Evolutionary conservation across 805 yeast species (phyloP).

Genomic region (Kazachstania africana): DNA sequence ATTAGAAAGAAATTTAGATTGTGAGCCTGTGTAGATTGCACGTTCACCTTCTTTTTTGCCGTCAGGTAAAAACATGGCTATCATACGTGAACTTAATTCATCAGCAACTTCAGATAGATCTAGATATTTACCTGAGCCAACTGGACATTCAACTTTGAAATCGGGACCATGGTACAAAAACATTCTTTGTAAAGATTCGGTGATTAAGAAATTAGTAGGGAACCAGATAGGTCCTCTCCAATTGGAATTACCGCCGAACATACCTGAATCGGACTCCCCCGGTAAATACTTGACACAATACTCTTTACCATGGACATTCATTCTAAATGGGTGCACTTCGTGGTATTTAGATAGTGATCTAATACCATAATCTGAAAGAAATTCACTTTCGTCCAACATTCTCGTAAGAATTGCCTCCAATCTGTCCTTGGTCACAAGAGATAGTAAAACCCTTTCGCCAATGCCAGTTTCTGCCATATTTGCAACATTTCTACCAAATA

Average conservation of each 20-base stretch:
- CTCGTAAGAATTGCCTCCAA: slow-evolving; percentile 60
- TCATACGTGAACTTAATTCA: slow-evolving; percentile 76
- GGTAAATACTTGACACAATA: slow-evolving; percentile 67
- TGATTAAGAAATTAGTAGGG: slow-evolving; percentile 76
- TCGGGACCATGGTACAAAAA: slow-evolving; percentile 80
- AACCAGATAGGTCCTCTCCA: slow-evolving; percentile 99
- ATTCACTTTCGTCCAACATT: slow-evolving; percentile 80
- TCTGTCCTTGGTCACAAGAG: slow-evolving; percentile 74
- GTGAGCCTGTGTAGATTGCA: slow-evolving; percentile 64
- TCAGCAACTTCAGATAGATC: slow-evolving; percentile 86
- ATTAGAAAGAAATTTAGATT: slow-evolving; percentile 43
- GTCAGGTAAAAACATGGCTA: slow-evolving; percentile 61
- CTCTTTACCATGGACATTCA: slow-evolving; percentile 68
- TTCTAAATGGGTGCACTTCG: slow-evolving; percentile 69
- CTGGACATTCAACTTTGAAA: slow-evolving; percentile 79
- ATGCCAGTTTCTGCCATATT: slow-evolving; percentile 70
- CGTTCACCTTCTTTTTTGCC: slow-evolving; percentile 39
- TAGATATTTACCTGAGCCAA: slow-evolving; percentile 62
- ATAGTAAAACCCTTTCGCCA: slow-evolving; percentile 68
- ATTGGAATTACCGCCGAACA: slow-evolving; percentile 93
- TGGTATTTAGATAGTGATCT: slow-evolving; percentile 82
- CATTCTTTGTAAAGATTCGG: slow-evolving; percentile 79
- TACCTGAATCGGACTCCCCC: slow-evolving; percentile 83
- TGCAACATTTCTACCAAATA: slow-evolving; percentile 77
- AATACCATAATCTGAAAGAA: slow-evolving; percentile 73